Evolutionary conservation across 2,329 filamentous ascomycete species (phyloP), one percentile per base, ranked within the genome.

Genomic region (Talaromyces amestolkiae): DNA sequence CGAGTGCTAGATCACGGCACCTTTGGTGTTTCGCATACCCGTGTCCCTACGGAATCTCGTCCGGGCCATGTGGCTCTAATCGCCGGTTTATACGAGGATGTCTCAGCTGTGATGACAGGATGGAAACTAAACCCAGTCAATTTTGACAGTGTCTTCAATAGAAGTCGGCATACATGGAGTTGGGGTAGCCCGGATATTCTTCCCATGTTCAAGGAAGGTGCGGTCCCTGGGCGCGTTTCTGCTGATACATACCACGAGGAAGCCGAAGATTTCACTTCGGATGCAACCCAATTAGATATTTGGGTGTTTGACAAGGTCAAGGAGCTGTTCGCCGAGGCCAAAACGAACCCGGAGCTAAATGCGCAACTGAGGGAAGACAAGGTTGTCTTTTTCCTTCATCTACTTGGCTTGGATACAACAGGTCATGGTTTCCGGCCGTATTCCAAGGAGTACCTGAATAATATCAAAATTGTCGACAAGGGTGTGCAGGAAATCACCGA

Each of bases 51-150:
- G 24, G 95, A 99, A 79, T 99, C 95, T 19, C 87, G 95, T 22
- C 95, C 95, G 0, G 95, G 95, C 17, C 95, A 99, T 82, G 95
- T 99, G 65, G 96, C 95, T 41, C 85, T 99, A 63, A 99, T 99
- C 72, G 95, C 95, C 7, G 95, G 95, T 4, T 81, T 99, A 43
- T 99, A 99, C 76, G 95, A 99, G 79, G 95, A 99, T 82, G 95
- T 99, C 1, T 98, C 95, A 39, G 91, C 95, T 2, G 95, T 99
- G 22, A 96, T 91, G 35, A 99, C 96, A 0, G 95, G 95, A 17
- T 99, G 95, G 95, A 98, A 99, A 80, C 82, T 97, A 71, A 99
- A 99, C 75, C 95, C 95, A 0, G 95, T 99, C 74, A 91, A 98
- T 75, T 99, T 99, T 74, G 95, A 99, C 80, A 98, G 94, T 73